These are phyloP conservation scores for Phyllachora maydis DNA, from an alignment of 2,329 filamentous ascomycete species.

Conservation along the genomic window DNA sequence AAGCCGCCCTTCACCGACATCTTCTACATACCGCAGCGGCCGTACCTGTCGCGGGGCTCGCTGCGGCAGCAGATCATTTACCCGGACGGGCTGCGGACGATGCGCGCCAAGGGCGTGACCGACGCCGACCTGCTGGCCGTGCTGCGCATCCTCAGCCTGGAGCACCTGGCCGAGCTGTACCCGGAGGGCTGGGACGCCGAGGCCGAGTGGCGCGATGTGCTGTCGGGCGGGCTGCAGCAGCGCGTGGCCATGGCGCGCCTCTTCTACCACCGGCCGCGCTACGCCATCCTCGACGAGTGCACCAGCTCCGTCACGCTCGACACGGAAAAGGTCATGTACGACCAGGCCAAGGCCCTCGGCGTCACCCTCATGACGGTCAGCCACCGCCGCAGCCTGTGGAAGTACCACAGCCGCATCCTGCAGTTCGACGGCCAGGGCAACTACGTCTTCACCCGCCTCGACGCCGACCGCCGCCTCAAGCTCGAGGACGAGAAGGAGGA, in stretches of 20 bases:
- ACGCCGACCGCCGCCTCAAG: constrained; percentile 66
- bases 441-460: constrained; percentile 74
- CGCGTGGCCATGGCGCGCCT: constrained; percentile 89
- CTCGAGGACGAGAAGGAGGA: constrained; percentile 96
- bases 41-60: constrained; percentile 77
- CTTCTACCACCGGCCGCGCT: constrained; percentile 83
- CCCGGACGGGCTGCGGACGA: constrained; percentile 71
- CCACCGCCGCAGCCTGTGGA: constrained; percentile 82
- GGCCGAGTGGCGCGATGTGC: constrained; percentile 88
- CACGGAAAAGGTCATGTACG: constrained; percentile 91
- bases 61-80: constrained; percentile 97
- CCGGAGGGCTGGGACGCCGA: constrained; percentile 75
- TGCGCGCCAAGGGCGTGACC: constrained; percentile 66
- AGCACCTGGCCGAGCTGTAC: constrained; percentile 59
- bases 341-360: constrained; percentile 74
- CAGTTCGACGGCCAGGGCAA: constrained; percentile 93
- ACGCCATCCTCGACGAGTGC: constrained; percentile 93
- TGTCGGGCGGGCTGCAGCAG: constrained; percentile 85
- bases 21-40: constrained; percentile 94
- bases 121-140: constrained; percentile 65
- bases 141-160: constrained; percentile 62
- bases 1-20: constrained; percentile 87
- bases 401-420: constrained; percentile 83
- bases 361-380: constrained; percentile 96
- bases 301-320: constrained; percentile 90